phyloP scores from a whole-genome alignment of 2,329 filamentous ascomycete genomes.

The Ascochyta pisi region DNA sequence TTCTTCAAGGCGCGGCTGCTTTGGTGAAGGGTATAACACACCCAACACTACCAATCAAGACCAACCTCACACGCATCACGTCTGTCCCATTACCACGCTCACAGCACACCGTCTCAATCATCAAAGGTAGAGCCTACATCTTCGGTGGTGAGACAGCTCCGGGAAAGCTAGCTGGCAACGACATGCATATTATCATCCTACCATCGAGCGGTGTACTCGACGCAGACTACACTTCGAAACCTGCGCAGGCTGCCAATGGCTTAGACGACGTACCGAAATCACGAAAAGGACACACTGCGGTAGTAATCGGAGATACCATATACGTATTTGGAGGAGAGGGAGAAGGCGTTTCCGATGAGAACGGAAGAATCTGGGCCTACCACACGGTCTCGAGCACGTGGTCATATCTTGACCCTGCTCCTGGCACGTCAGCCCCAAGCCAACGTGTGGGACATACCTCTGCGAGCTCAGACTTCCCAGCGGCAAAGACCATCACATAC shows the following conservation, averaged over 20 bases:
- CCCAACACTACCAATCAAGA: constrained; percentile 61
- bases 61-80: constrained; percentile 57
- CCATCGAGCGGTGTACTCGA: constrained; percentile 54
- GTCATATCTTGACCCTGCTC: constrained; percentile 49
- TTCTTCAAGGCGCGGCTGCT: constrained; percentile 52
- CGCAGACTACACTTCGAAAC: constrained; percentile 51
- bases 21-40: constrained; percentile 56
- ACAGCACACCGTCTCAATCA: constrained; percentile 60
- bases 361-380: constrained; percentile 55
- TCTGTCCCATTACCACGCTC: constrained; percentile 55
- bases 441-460: constrained; percentile 48
- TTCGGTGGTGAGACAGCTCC: constrained; percentile 58
- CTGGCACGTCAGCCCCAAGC: constrained; percentile 31
- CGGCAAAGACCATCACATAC: constrained; percentile 41
- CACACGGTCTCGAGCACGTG: constrained; percentile 51
- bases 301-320: constrained; percentile 53
- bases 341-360: constrained; percentile 36
- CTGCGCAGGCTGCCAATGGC: constrained; percentile 37
- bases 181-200: constrained; percentile 61
- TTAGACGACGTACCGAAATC: constrained; percentile 47
- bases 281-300: constrained; percentile 52
- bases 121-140: constrained; percentile 63
- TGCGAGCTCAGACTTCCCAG: constrained; percentile 50
- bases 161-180: constrained; percentile 56
- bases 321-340: constrained; percentile 54